Evolutionary conservation across 805 yeast genomes (phyloP).

Genomic region (Spathaspora gorwiae): DNA sequence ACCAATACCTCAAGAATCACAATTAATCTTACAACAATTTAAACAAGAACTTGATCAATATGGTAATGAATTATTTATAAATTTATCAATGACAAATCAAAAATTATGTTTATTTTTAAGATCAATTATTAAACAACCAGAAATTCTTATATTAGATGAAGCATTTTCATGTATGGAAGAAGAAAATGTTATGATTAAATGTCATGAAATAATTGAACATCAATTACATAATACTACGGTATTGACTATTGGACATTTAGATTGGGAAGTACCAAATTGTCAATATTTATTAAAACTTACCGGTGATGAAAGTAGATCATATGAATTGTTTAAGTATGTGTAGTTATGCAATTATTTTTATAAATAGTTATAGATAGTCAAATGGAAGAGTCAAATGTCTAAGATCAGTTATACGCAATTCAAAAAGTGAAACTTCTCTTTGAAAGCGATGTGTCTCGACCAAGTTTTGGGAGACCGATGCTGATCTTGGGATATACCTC

Average conservation of each 20-base stretch:
- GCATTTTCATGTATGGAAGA: constrained; percentile 89
- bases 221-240: constrained; percentile 50
- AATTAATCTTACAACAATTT: constrained; percentile 17
- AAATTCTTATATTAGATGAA: constrained; percentile 79
- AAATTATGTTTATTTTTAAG: constrained; percentile 73
- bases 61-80: constrained; percentile 43
- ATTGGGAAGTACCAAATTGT: constrained; percentile 72
- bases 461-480: too few relatives aligned
- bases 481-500: too few relatives aligned
- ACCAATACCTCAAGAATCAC: constrained; percentile 11
- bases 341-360: neutral
- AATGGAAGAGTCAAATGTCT: too few relatives aligned
- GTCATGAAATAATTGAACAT: constrained; percentile 26
- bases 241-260: constrained; percentile 77
- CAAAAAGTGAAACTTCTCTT: too few relatives aligned
- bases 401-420: too few relatives aligned
- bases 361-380: too few relatives aligned
- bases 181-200: constrained; percentile 29
- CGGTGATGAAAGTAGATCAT: constrained; percentile 26
- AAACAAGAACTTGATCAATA: constrained; percentile 26
- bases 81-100: constrained; percentile 66
- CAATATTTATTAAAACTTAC: constrained; percentile 37
- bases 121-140: constrained; percentile 74
- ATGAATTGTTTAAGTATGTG: constrained; percentile 12
- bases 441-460: too few relatives aligned